A percentile compares a stretch with the other conserved stretches of the same genome.
Evolutionary conservation across 495 filamentous ascomycete species (phyloP).

Genomic region (Penicillium dipodomyicola): DNA sequence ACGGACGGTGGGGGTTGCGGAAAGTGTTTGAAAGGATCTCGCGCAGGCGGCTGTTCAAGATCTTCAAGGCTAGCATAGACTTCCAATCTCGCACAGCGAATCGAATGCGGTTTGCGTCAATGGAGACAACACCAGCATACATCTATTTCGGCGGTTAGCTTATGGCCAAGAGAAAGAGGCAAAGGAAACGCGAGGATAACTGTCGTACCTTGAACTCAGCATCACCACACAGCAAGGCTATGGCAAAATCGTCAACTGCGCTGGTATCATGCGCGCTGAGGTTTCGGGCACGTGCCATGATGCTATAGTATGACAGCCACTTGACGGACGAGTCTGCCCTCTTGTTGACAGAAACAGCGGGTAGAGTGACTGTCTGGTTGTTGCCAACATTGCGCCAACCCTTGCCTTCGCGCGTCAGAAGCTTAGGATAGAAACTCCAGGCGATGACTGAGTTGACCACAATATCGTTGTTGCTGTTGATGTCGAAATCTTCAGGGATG

Average conservation of each 20-base stretch:
- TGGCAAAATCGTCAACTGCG: conserved; percentile 73
- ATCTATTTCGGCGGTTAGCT: conserved; percentile 44
- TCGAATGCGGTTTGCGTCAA: conserved; percentile 85
- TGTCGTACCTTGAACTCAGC: conserved; percentile 66
- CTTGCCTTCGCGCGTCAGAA: conserved; percentile 81
- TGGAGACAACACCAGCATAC: conserved; percentile 78
- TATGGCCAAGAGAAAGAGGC: neutral
- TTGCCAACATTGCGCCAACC: conserved; percentile 88
- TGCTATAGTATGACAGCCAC: conserved; percentile 91
- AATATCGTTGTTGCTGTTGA: conserved; percentile 72
- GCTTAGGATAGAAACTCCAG: conserved; percentile 93
- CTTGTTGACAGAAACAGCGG: conserved; percentile 85
- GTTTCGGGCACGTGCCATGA: conserved; percentile 78
- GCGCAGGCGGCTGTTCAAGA: conserved; percentile 62
- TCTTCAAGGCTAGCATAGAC: conserved; percentile 79
- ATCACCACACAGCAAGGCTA: conserved; percentile 83
- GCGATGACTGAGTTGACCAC: conserved; percentile 78
- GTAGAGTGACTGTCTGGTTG: conserved; percentile 80
- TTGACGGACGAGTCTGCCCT: conserved; percentile 56
- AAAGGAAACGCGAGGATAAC: neutral
- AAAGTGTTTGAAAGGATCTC: conserved; percentile 71
- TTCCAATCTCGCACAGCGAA: conserved; percentile 90
- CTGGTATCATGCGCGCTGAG: conserved; percentile 91
- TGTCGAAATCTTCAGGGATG: conserved; percentile 68
- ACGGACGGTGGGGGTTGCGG: conserved; percentile 64